Conservation (phyloP, 345 rosid species). For the Moricandia moricandioides region DNA sequence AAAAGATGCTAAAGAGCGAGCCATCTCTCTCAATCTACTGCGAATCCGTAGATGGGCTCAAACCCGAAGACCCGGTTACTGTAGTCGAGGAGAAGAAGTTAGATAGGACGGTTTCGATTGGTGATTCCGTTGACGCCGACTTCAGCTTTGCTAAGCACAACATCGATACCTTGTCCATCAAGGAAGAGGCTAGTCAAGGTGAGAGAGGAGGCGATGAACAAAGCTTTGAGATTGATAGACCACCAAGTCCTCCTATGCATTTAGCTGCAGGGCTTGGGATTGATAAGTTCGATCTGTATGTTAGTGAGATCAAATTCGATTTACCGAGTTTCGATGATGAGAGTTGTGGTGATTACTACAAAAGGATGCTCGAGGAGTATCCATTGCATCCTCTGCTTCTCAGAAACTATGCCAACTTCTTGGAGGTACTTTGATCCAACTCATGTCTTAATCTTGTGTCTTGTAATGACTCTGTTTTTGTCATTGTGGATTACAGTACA, state of each 20-base stretch:
- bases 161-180: not conserved
- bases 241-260: constrained; percentile 60
- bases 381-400: constrained; percentile 74
- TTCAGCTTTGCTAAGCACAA: constrained; percentile 49
- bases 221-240: constrained; percentile 28
- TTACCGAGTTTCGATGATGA: constrained; percentile 43
- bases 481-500: not conserved
- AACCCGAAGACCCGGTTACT: constrained; percentile 9
- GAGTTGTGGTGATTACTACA: constrained; percentile 46
- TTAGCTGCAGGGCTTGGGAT: constrained; percentile 72
- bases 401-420: constrained; percentile 63
- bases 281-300: constrained; percentile 37
- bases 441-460: not conserved
- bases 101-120: constrained; percentile 39
- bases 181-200: constrained; percentile 27
- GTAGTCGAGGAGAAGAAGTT: constrained; percentile 5
- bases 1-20: constrained; percentile 50
- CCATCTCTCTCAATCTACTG: constrained; percentile 58
- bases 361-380: constrained; percentile 60
- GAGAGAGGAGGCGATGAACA: not conserved
- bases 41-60: constrained; percentile 33
- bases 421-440: constrained; percentile 46
- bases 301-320: constrained; percentile 35
- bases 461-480: constrained; percentile 2
- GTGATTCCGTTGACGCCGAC: constrained; percentile 44